Evolutionary conservation across 768 basidiomycete genomes (phyloP).

Genomic region (Lactarius vividus): DNA sequence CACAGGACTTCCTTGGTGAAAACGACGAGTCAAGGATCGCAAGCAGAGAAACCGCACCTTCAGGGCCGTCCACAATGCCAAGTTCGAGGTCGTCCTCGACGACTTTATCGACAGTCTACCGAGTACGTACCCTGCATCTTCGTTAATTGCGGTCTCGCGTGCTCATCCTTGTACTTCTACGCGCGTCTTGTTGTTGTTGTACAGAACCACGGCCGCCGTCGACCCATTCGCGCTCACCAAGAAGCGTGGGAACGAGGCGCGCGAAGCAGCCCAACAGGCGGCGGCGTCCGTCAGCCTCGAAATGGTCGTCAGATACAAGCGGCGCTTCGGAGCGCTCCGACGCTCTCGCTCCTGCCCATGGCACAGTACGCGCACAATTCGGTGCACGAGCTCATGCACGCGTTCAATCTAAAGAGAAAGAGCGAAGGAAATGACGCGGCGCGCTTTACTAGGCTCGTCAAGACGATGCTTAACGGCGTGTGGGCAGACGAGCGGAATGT

Average conservation of each 20-base stretch:
- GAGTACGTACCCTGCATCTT: slow-evolving; percentile 43
- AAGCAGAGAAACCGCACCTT: slow-evolving; percentile 51
- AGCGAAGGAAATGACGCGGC: slow-evolving; percentile 68
- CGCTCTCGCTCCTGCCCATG: slow-evolving; percentile 77
- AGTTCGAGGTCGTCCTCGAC: slow-evolving; percentile 34
- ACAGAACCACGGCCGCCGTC: slow-evolving; percentile 49
- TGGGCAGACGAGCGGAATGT: slow-evolving; percentile 62
- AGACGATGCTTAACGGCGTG: slow-evolving; percentile 59
- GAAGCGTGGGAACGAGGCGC: slow-evolving; percentile 66
- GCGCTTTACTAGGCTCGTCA: slow-evolving; percentile 74
- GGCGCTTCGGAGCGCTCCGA: slow-evolving; percentile 57
- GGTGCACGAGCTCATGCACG: slow-evolving; percentile 76
- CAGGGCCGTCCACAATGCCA: slow-evolving; percentile 56
- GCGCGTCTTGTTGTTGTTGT: slow-evolving; percentile 10
- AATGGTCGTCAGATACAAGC: slow-evolving; percentile 59
- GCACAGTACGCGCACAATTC: slow-evolving; percentile 63
- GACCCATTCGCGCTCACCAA: slow-evolving; percentile 50
- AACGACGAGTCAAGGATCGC: slow-evolving; percentile 48
- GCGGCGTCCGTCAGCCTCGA: slow-evolving; percentile 36
- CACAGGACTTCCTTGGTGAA: slow-evolving; percentile 44
- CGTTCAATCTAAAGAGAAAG: slow-evolving; percentile 75
- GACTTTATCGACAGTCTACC: slow-evolving; percentile 39
- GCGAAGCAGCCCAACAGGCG: slow-evolving; percentile 42
- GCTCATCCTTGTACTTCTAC: background rate
- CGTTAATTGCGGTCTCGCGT: background rate